Evolutionary conservation across 257 asterid species (phyloP).

Genomic region (Solanum paucissectum): DNA sequence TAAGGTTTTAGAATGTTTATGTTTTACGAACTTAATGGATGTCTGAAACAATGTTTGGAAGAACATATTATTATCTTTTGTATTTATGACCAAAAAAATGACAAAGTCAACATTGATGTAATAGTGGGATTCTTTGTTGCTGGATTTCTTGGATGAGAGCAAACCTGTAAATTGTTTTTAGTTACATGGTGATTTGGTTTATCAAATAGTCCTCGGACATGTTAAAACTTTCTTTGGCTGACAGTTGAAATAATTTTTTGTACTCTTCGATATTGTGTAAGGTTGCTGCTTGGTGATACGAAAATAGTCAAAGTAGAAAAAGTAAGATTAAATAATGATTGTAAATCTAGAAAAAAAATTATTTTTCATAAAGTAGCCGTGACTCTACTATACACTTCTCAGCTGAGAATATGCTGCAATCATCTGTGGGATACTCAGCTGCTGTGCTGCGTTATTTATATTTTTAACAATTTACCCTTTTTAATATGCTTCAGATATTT

Average conservation of each 20-base stretch:
- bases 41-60: neutral
- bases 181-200: neutral
- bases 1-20: slow-evolving; percentile 29
- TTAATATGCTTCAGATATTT: neutral
- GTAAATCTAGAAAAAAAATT: neutral
- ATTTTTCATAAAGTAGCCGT: neutral
- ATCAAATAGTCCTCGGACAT: neutral
- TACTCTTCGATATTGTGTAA: neutral
- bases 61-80: neutral
- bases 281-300: neutral
- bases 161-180: neutral
- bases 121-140: neutral
- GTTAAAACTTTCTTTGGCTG: neutral
- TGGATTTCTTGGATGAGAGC: neutral
- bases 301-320: neutral
- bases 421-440: neutral
- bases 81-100: neutral
- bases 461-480: neutral
- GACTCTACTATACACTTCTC: neutral
- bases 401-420: neutral
- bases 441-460: neutral
- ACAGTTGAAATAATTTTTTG: neutral
- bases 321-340: neutral
- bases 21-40: neutral
- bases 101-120: neutral